A percentile compares a stretch with the other conserved stretches of the same genome.
Conservation (phyloP, 2,329 filamentous ascomycete genomes). For the Penicillium sumatraense region DNA sequence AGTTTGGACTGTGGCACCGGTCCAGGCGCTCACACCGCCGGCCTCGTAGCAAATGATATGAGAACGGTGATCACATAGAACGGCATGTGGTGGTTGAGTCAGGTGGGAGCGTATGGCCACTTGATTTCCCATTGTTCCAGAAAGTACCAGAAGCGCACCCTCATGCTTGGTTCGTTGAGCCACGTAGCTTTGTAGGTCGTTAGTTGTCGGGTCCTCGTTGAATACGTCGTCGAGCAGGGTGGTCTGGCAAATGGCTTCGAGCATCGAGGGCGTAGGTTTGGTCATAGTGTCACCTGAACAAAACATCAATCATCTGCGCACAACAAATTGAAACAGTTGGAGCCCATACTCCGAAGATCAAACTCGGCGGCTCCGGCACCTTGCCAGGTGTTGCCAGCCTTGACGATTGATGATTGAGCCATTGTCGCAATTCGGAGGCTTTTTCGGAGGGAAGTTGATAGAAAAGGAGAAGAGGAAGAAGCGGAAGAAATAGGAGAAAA, state of each 20-base stretch:
- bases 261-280: constrained; percentile 79
- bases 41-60: constrained; percentile 74
- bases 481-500: background rate
- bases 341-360: constrained; percentile 56
- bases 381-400: constrained; percentile 36
- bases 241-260: constrained; percentile 74
- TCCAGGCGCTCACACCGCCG: constrained; percentile 71
- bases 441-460: background rate
- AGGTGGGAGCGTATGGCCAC: constrained; percentile 79
- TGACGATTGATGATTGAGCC: background rate
- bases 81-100: constrained; percentile 75
- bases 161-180: constrained; percentile 76
- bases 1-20: constrained; percentile 70
- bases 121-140: constrained; percentile 95
- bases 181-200: constrained; percentile 73
- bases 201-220: constrained; percentile 78
- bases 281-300: constrained; percentile 70
- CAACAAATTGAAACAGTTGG: background rate
- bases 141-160: constrained; percentile 78
- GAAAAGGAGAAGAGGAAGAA: background rate
- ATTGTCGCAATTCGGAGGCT: background rate
- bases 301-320: background rate
- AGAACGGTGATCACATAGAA: constrained; percentile 77
- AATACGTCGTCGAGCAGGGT: constrained; percentile 85
- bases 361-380: constrained; percentile 59